Evolutionary conservation across 345 rosid genomes (phyloP), one percentile per base, ranked within the genome.

Genomic region (Toxicodendron radicans): DNA sequence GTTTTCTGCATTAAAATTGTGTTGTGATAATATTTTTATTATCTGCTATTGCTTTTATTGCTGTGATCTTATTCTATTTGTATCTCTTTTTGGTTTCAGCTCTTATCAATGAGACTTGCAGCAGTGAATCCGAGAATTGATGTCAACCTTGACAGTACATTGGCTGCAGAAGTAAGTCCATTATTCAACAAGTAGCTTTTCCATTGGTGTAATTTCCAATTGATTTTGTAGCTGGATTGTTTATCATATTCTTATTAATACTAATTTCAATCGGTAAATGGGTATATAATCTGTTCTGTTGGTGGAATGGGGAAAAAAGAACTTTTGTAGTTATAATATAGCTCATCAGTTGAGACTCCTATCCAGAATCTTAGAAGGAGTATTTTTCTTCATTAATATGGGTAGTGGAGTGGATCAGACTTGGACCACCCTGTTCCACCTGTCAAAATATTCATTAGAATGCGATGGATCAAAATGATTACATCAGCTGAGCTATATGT

Each of bases 91-190:
- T 75, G 65, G 71, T 88, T 84, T 71, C 93, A 96, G 99, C 60
- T 91, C 77, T 83, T 96, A 78, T 96, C 99, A 66, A 96, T 93
- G 98, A 89, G 92, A 87, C 97, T 96, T 65, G 98, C 98, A 11
- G 87, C 95, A 6, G 97, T 87, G 41, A 92, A 90, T 81, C 94
- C 98, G 14, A 78, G 91, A 80, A 83, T 85, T 53, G 97, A 92
- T 86, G 85, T 93, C 85, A 87, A 89, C 82, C 87, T 92, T 16
- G 95, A 90, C 73, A 82, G 77, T 60, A 43, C 88, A 71, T 80
- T 93, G 79, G 89, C 90, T 68, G 86, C 94, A 63, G 99, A 95
- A 75, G 99, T 93, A 85, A 82, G 97, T 80, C 59, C 69, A 27
- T 72, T 64, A 64, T 57, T 52, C 53, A 17, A 72, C 30, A 70